A percentile compares a stretch with the other conserved stretches of the same genome.
These are phyloP conservation scores for Kickxella alabastrina DNA, from an alignment of 192 early-diverging fungal species.

Conservation along the genomic window DNA sequence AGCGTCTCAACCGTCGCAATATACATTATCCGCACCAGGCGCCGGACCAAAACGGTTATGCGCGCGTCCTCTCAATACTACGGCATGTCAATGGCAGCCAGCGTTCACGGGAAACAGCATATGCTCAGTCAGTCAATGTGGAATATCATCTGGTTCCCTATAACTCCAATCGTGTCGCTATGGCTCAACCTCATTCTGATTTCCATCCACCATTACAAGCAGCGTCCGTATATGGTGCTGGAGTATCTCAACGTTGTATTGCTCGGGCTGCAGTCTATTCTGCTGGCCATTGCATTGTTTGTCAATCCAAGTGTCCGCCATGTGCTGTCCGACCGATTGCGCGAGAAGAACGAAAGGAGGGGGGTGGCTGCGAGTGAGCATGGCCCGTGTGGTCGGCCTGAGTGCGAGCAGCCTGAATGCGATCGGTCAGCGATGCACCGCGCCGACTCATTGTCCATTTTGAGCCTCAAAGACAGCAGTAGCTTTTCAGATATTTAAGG, in stretches of 20 bases:
- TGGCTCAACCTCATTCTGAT: constrained; percentile 31
- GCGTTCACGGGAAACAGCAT: constrained; percentile 2
- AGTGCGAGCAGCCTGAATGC: not conserved
- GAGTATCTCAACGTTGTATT: constrained; percentile 27
- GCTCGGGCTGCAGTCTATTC: constrained; percentile 28
- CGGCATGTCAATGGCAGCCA: not conserved
- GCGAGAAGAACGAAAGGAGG: not conserved
- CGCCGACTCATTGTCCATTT: not conserved
- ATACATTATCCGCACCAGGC: constrained; percentile 19
- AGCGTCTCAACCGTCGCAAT: constrained; percentile 8
- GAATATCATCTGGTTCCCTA: constrained; percentile 38
- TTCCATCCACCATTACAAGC: constrained; percentile 20
- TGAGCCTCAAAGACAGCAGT: not conserved
- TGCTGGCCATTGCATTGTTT: constrained; percentile 27
- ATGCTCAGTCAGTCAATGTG: constrained; percentile 23
- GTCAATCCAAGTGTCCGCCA: constrained; percentile 26
- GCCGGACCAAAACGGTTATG: constrained; percentile 5
- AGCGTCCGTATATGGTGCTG: constrained; percentile 8
- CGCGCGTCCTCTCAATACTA: constrained; percentile 4
- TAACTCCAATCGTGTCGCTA: constrained; percentile 31
- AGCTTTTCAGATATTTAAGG: too few relatives aligned
- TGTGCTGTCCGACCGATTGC: not conserved
- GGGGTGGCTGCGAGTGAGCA: not conserved
- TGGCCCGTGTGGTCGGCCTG: too few relatives aligned
- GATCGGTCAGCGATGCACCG: not conserved